Conservation (phyloP, 1,284 basidiomycete species). For the Ustilago sp. region DNA sequence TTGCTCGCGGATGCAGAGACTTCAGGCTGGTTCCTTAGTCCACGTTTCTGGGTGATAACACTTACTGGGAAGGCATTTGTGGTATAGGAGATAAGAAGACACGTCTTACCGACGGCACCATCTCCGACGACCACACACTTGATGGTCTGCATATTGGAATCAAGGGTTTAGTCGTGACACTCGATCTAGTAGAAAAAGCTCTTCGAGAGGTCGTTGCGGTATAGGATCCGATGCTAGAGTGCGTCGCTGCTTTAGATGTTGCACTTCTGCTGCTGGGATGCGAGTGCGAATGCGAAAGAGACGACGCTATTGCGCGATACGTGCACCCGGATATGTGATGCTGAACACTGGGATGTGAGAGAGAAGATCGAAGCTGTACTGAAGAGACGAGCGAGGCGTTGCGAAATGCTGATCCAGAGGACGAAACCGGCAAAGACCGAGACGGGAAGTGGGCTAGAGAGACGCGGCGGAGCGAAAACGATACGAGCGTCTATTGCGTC, state of each 20-base stretch:
- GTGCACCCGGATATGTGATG: neutral
- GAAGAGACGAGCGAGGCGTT: neutral
- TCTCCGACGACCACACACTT: constrained; percentile 69
- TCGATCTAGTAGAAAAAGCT: neutral
- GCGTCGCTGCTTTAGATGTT: neutral
- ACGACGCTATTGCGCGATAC: neutral
- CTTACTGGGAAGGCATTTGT: constrained; percentile 69
- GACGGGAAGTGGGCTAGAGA: neutral
- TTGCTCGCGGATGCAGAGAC: neutral
- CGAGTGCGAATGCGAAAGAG: neutral
- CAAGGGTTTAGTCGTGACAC: neutral
- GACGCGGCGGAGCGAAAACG: neutral
- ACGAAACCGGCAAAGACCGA: neutral
- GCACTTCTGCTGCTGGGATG: constrained; percentile 2
- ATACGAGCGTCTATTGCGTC: neutral
- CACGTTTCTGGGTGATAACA: constrained; percentile 1
- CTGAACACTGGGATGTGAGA: neutral
- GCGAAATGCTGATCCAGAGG: constrained; percentile 8
- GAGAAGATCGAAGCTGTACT: neutral
- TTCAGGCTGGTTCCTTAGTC: neutral
- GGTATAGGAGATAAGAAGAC: constrained; percentile 68
- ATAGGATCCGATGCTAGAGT: neutral
- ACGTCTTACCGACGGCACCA: constrained; percentile 70
- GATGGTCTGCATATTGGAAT: constrained; percentile 62
- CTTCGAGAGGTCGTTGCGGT: neutral